Conservation (phyloP, 2,329 filamentous ascomycete genomes). For the Paracoccidioides brasiliensis region DNA sequence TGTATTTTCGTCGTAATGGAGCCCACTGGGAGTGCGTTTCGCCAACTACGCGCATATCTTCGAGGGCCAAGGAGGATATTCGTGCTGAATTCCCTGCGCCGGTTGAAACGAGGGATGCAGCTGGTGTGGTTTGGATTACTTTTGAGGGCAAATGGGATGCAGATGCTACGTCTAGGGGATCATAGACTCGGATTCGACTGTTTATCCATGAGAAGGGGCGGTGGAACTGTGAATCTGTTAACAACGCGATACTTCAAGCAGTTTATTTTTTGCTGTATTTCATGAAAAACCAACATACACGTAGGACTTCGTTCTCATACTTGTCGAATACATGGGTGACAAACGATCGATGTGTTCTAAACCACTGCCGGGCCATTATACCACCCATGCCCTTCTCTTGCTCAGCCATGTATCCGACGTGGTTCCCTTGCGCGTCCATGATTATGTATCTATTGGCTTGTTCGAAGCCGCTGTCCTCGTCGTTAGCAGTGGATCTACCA, state of each 20-base stretch:
- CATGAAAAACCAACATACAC: conserved; percentile 23
- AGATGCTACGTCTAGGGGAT: conserved; percentile 32
- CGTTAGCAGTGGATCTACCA: background rate
- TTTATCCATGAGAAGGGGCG: conserved; percentile 53
- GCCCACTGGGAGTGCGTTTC: conserved; percentile 53
- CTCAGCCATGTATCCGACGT: conserved; percentile 52
- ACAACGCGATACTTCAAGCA: background rate
- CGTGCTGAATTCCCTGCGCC: conserved; percentile 35
- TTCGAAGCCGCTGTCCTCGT: conserved; percentile 42
- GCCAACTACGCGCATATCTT: conserved; percentile 50
- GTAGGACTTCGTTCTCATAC: conserved; percentile 46
- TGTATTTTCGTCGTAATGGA: conserved; percentile 49
- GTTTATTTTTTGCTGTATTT: background rate
- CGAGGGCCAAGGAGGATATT: conserved; percentile 41
- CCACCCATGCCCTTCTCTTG: conserved; percentile 46
- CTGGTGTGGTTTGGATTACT: conserved; percentile 32
- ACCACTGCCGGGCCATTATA: conserved; percentile 45
- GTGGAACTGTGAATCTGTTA: conserved; percentile 36
- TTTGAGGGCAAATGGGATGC: conserved; percentile 27
- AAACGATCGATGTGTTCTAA: conserved; percentile 50
- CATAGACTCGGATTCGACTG: conserved; percentile 44
- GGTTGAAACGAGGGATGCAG: conserved; percentile 28
- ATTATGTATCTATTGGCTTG: conserved; percentile 55
- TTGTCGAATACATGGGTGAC: conserved; percentile 53
- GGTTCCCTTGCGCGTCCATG: conserved; percentile 49